phyloP scores from a whole-genome alignment of 1,139 yeast genomes.

The Suhomyces anneliseae region DNA sequence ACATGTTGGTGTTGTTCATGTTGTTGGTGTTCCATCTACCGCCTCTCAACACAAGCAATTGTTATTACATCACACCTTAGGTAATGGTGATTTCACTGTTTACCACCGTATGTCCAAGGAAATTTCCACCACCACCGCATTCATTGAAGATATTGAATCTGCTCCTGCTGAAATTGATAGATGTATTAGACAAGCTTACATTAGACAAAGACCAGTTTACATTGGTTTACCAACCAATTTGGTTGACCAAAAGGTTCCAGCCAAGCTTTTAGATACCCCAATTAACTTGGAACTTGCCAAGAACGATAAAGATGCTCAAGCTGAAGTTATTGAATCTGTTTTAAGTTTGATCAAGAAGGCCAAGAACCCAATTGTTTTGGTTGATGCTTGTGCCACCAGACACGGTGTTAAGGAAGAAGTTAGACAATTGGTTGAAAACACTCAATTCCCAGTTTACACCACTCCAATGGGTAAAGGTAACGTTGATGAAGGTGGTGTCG shows the following conservation, averaged over 20 bases:
- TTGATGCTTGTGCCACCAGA: slow-evolving; percentile 86
- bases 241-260: slow-evolving; percentile 63
- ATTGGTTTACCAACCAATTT: slow-evolving; percentile 81
- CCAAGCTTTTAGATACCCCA: slow-evolving; percentile 57
- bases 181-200: slow-evolving; percentile 69
- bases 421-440: slow-evolving; percentile 57
- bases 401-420: slow-evolving; percentile 69
- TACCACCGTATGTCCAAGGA: slow-evolving; percentile 56
- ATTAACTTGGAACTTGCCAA: slow-evolving; percentile 61
- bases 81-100: slow-evolving; percentile 47
- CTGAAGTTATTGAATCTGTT: slow-evolving; percentile 64
- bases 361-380: slow-evolving; percentile 69
- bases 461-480: slow-evolving; percentile 92
- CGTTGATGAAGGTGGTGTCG: slow-evolving; percentile 59
- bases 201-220: slow-evolving; percentile 80
- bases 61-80: slow-evolving; percentile 46
- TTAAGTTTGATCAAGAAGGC: slow-evolving; percentile 54
- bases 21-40: slow-evolving; percentile 43
- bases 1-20: slow-evolving; percentile 42
- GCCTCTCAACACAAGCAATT: slow-evolving; percentile 38
- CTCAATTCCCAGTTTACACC: slow-evolving; percentile 81
- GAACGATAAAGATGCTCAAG: slow-evolving; percentile 70
- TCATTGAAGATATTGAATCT: slow-evolving; percentile 57
- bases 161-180: slow-evolving; percentile 75
- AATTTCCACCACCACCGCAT: slow-evolving; percentile 65